Evolutionary conservation across 306 rosid genomes (phyloP), one percentile per base, ranked within the genome.

Genomic region (Mimosa pudica): DNA sequence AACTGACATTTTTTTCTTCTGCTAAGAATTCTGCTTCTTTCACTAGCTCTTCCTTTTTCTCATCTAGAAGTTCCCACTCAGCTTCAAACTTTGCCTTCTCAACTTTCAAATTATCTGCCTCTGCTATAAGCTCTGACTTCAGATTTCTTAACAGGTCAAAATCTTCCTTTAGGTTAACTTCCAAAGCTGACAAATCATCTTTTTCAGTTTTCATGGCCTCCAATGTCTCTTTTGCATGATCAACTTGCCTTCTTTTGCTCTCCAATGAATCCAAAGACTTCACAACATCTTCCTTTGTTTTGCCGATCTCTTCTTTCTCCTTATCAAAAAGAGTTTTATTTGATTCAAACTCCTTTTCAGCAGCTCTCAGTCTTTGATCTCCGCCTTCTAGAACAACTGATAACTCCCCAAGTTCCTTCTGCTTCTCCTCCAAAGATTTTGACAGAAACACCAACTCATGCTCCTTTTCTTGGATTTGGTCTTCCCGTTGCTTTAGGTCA

Each of bases 51-150:
- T 90, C 96, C 80, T 92, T 90, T 80, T 96, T 93, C 42, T 90
- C 99, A 82, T 96, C 99, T 80, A 96, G 90, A 75, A 83, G 85
- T 70, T 96, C 99, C 99, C 99, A 96, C 86, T 96, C 98, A 65
- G 83, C 82, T 90, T 96, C 99, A 84, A 96, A 96, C 78, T 93
- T 91, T 18, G 97, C 91, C 85, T 93, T 96, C 89, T 96, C 99
- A 41, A 75, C 85, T 81, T 90, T 80, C 85, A 93, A 79, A 72
- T 85, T 91, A 62, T 93, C 97, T 33, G 88, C 90, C 87, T 93
- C 98, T 14, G 71, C 90, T 86, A 91, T 78, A 75, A 96, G 87
- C 85, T 93, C 96, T 78, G 80, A 77, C 72, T 91, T 90, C 85
- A 93, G 88, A 82, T 90, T 89, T 83, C 99, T 85, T 57, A 96